Conservation (phyloP, 2,329 filamentous ascomycete species). For the Beauveria brongniartii region DNA sequence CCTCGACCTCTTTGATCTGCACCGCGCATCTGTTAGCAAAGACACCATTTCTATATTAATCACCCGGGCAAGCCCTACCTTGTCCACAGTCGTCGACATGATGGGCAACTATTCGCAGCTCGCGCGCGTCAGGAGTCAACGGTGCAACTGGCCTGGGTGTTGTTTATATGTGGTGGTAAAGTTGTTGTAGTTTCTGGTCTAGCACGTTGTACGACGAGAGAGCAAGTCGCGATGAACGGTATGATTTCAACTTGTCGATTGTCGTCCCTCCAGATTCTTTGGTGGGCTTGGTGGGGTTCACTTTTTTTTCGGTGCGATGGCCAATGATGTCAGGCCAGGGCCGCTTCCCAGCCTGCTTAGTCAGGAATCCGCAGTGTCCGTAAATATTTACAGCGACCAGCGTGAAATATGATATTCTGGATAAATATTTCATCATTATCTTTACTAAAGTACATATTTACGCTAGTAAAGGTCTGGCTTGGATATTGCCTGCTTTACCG, state of each 20-base stretch:
- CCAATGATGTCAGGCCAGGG: conserved; percentile 26
- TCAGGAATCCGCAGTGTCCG: neutral
- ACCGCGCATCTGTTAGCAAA: conserved; percentile 17
- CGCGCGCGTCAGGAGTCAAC: neutral
- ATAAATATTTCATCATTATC: neutral
- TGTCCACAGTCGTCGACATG: conserved; percentile 97
- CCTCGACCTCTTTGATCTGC: conserved; percentile 94
- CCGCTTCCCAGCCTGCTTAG: conserved; percentile 1
- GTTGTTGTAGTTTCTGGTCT: neutral
- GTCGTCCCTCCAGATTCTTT: conserved; percentile 10
- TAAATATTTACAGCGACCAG: neutral
- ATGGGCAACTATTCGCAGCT: conserved; percentile 29
- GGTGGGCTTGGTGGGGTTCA: conserved; percentile 32
- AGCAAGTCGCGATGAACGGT: neutral
- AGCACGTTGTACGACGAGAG: neutral
- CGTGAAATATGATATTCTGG: neutral
- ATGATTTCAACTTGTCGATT: neutral
- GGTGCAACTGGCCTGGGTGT: neutral
- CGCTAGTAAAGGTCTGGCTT: neutral
- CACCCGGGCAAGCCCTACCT: conserved; percentile 47
- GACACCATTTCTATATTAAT: neutral
- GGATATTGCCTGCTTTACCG: neutral
- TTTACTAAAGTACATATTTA: neutral
- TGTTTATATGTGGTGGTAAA: neutral
- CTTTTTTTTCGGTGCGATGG: conserved; percentile 22